These are phyloP conservation scores for Fusarium haematococcum DNA, from an alignment of 2,329 filamentous ascomycete genomes.

Conservation along the genomic window DNA sequence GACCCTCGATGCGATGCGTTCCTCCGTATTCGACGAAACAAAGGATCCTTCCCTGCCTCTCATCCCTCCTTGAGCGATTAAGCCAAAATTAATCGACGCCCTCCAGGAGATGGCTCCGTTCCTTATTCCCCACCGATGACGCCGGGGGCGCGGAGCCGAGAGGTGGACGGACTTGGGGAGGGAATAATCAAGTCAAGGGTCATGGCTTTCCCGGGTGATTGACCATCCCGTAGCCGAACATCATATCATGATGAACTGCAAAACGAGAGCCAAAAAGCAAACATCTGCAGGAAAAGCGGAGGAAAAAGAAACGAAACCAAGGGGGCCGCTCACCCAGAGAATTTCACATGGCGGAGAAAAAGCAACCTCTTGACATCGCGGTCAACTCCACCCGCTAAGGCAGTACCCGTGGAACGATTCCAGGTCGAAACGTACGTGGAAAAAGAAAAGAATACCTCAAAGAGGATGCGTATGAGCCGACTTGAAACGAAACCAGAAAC, in stretches of 20 bases:
- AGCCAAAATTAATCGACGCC: slow-evolving; percentile 4
- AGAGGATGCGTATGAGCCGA: slow-evolving; percentile 28
- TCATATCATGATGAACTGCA: slow-evolving; percentile 9
- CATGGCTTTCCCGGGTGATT: background rate
- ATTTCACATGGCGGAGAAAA: slow-evolving; percentile 22
- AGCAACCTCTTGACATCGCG: slow-evolving; percentile 25
- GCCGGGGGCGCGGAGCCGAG: slow-evolving; percentile 23
- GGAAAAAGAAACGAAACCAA: slow-evolving; percentile 6
- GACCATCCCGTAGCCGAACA: background rate
- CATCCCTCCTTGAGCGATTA: slow-evolving; percentile 20
- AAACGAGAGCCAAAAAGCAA: background rate
- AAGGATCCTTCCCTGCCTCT: slow-evolving; percentile 3
- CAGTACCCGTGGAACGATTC: slow-evolving; percentile 39
- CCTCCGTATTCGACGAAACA: background rate
- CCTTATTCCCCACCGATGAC: slow-evolving; percentile 21
- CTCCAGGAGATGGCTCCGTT: slow-evolving; percentile 2
- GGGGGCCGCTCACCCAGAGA: slow-evolving; percentile 8
- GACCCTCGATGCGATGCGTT: slow-evolving; percentile 16
- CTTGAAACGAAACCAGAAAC: slow-evolving; percentile 36
- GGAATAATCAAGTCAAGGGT: background rate
- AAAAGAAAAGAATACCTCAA: slow-evolving; percentile 29
- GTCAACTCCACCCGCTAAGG: slow-evolving; percentile 25
- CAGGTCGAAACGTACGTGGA: slow-evolving; percentile 38
- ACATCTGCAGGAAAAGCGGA: background rate
- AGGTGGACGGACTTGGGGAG: background rate